These are phyloP conservation scores for Leptomonas pyrrhocoris DNA, from an alignment of 208 protist genomes.

Conservation along the genomic window DNA sequence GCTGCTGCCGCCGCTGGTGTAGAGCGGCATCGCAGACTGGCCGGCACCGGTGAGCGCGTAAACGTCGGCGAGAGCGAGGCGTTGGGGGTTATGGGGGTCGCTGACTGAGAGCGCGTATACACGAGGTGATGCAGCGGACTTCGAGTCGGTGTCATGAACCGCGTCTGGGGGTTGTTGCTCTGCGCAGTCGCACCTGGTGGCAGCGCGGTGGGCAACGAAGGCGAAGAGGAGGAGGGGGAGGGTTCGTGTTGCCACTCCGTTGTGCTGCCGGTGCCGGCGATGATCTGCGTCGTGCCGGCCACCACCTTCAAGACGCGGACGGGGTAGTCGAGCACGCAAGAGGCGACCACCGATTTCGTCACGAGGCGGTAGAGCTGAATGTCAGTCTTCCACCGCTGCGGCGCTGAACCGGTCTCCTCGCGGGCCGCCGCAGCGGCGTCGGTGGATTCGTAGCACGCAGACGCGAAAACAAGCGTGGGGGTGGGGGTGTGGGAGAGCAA, in stretches of 20 bases:
- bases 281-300: conserved; percentile 25
- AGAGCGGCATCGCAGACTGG: not conserved
- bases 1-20: not conserved
- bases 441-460: not conserved
- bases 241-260: conserved; percentile 2
- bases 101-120: not conserved
- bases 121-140: not conserved
- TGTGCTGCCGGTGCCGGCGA: conserved; percentile 21
- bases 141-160: not conserved
- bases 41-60: not conserved
- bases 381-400: not conserved
- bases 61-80: not conserved
- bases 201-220: not conserved
- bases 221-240: not conserved
- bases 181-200: not conserved
- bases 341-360: conserved; percentile 25
- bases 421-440: not conserved
- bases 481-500: conserved; percentile 15
- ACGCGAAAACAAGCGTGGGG: conserved; percentile 30
- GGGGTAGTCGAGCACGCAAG: conserved; percentile 34
- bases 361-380: conserved; percentile 25
- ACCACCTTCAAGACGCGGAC: conserved; percentile 13
- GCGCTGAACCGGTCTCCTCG: not conserved
- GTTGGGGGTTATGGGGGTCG: not conserved
- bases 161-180: not conserved